phyloP scores from a whole-genome alignment of 1,284 basidiomycete species.

The Golubevia pallescens region DNA sequence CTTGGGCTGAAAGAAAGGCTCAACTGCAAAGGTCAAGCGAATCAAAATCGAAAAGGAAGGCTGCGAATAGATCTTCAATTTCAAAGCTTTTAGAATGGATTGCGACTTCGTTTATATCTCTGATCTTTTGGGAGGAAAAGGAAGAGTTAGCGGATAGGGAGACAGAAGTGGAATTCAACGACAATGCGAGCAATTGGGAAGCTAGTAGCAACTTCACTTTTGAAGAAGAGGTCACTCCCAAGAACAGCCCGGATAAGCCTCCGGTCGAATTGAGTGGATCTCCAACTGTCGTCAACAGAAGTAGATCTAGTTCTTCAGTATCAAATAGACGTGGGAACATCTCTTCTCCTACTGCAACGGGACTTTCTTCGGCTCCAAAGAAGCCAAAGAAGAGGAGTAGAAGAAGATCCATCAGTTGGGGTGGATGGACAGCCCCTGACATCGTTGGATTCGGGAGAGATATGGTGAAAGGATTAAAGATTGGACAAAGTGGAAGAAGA shows the following conservation, averaged over 20 bases:
- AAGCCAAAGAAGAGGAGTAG: not conserved
- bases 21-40: too few species aligned
- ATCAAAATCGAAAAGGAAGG: slow-evolving; percentile 18
- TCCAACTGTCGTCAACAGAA: not conserved
- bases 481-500: slow-evolving; percentile 18
- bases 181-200: not conserved
- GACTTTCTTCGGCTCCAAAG: not conserved
- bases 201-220: not conserved
- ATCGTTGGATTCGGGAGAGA: slow-evolving; percentile 35
- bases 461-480: slow-evolving; percentile 43
- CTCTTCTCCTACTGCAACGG: not conserved
- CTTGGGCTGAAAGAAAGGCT: slow-evolving; percentile 37
- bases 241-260: slow-evolving; percentile 2
- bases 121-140: too few species aligned
- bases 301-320: not conserved
- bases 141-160: too few species aligned
- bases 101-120: too few species aligned
- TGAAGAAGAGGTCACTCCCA: slow-evolving; percentile 2
- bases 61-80: too few species aligned
- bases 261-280: not conserved
- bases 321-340: not conserved
- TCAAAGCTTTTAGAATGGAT: too few species aligned
- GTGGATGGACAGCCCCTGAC: slow-evolving; percentile 30
- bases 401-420: slow-evolving; percentile 18
- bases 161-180: not conserved